A percentile compares a stretch with the other conserved stretches of the same genome.
Conservation (phyloP, 129 eudicot genomes). For the Daucus carota region DNA sequence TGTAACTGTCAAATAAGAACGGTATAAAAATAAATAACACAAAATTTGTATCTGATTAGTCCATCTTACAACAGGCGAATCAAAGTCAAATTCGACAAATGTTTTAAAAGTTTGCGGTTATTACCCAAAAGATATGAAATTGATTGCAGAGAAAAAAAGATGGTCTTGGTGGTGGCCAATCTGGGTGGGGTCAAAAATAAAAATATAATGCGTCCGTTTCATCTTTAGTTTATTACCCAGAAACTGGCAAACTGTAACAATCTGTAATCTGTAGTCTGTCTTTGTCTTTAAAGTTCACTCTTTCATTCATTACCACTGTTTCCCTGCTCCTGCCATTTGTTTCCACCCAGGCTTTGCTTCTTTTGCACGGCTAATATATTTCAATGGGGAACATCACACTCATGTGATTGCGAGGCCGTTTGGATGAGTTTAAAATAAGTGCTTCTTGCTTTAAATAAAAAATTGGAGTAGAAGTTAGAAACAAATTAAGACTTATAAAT, state of each 20-base stretch:
- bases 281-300: constrained; percentile 5
- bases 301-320: not conserved
- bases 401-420: too few species aligned
- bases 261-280: not conserved
- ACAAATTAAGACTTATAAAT: too few species aligned
- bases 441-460: too few species aligned
- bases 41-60: too few species aligned
- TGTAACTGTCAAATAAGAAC: too few species aligned
- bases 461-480: too few species aligned
- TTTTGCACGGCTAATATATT: constrained; percentile 1
- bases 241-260: constrained; percentile 5
- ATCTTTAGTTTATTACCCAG: not conserved
- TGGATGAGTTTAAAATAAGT: too few species aligned
- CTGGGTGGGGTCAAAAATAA: not conserved
- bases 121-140: not conserved
- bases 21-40: too few species aligned
- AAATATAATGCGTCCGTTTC: not conserved
- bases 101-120: too few species aligned
- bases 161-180: not conserved
- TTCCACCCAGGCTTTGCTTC: not conserved
- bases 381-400: too few species aligned
- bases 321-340: not conserved
- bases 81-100: too few species aligned
- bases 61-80: too few species aligned
- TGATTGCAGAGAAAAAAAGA: not conserved